Evolutionary conservation across 208 protist species (phyloP).

Genomic region (Cochliopodium minus): DNA sequence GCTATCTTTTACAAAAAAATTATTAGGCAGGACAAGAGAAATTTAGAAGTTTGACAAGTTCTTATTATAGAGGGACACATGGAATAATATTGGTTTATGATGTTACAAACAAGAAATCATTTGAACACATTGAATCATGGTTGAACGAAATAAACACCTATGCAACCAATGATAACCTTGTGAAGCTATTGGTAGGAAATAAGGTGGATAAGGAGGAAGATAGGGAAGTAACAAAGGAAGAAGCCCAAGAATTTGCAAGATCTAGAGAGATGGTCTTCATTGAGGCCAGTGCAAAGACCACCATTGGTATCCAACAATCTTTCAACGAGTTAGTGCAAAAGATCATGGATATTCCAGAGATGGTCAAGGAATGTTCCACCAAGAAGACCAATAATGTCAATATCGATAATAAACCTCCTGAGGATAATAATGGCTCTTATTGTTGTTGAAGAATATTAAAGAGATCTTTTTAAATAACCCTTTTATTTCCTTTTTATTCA

Average conservation of each 20-base stretch:
- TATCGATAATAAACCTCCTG: too few relatives aligned
- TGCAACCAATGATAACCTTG: constrained; percentile 32
- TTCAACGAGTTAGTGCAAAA: constrained; percentile 51
- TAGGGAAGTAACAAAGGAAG: background rate
- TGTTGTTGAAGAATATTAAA: too few relatives aligned
- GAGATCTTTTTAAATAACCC: too few relatives aligned
- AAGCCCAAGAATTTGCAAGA: constrained; percentile 13
- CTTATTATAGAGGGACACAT: constrained; percentile 56
- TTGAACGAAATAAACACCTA: constrained; percentile 46
- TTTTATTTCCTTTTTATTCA: too few relatives aligned
- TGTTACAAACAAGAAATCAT: constrained; percentile 44
- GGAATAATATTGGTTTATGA: constrained; percentile 65
- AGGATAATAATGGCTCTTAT: too few relatives aligned
- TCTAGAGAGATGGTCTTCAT: constrained; percentile 62
- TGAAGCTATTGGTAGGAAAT: constrained; percentile 55
- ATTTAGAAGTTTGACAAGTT: constrained; percentile 43
- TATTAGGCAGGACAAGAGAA: background rate
- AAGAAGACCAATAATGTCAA: too few relatives aligned
- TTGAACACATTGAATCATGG: constrained; percentile 49
- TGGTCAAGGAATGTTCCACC: too few relatives aligned
- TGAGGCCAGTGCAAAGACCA: constrained; percentile 69
- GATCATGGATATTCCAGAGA: constrained; percentile 38
- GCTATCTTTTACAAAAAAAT: background rate
- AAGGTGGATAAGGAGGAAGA: constrained; percentile 40
- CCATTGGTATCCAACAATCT: constrained; percentile 62